These are phyloP conservation scores for Alectoria sarmentosa DNA, from an alignment of 495 filamentous ascomycete species.

Conservation along the genomic window DNA sequence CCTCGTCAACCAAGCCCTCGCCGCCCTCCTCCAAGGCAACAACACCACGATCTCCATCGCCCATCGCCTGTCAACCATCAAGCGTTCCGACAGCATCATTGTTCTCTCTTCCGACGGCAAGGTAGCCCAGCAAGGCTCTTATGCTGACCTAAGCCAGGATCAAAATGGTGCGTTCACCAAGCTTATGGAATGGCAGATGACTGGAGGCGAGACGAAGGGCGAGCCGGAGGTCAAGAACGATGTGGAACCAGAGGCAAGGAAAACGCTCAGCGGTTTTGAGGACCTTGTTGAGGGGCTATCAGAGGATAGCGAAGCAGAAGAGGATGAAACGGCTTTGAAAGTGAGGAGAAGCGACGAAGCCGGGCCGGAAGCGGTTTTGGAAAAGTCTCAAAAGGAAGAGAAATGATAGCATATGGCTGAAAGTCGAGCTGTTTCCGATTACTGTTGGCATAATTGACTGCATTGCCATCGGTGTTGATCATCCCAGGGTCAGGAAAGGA, in stretches of 20 bases:
- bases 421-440: not conserved
- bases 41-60: constrained; percentile 97
- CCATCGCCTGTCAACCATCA: constrained; percentile 92
- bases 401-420: not conserved
- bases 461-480: constrained; percentile 6
- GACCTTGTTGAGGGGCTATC: constrained; percentile 15
- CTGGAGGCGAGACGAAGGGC: constrained; percentile 56
- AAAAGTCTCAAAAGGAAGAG: constrained; percentile 5
- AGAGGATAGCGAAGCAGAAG: constrained; percentile 19
- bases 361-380: constrained; percentile 1
- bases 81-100: constrained; percentile 86
- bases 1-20: constrained; percentile 82
- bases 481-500: not conserved
- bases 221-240: constrained; percentile 37
- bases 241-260: constrained; percentile 25
- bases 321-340: constrained; percentile 17
- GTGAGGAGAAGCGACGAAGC: constrained; percentile 12
- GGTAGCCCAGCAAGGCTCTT: constrained; percentile 86
- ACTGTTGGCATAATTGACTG: constrained; percentile 1
- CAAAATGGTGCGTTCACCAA: constrained; percentile 78
- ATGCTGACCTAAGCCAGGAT: constrained; percentile 63
- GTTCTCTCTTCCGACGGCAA: constrained; percentile 75
- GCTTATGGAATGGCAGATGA: constrained; percentile 99
- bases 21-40: constrained; percentile 68
- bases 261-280: constrained; percentile 14